Evolutionary conservation across 768 basidiomycete species (phyloP).

Genomic region (button mushroom (Agaricus bisporus)): DNA sequence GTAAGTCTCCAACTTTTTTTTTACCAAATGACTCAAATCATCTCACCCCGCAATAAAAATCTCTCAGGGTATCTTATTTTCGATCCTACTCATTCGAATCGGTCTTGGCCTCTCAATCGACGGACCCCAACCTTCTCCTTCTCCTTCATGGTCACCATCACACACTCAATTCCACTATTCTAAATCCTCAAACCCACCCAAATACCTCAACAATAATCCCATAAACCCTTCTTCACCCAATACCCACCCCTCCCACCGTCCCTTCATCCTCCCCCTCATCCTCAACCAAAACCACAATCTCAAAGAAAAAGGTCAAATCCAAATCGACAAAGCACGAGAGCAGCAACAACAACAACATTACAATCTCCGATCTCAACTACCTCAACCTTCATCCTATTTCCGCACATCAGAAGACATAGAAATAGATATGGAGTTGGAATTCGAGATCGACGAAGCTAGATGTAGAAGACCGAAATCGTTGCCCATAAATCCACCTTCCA

Average conservation of each 20-base stretch:
- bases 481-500: neutral
- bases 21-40: neutral
- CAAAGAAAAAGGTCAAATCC: neutral
- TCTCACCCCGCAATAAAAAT: too few relatives aligned
- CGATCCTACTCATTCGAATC: constrained; percentile 30
- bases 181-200: neutral
- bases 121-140: neutral
- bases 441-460: constrained; percentile 5
- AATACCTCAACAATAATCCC: too few relatives aligned
- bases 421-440: constrained; percentile 2
- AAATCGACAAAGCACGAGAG: neutral
- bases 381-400: constrained; percentile 7
- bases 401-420: constrained; percentile 6
- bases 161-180: neutral
- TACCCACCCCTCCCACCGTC: too few relatives aligned
- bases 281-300: neutral
- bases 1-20: neutral
- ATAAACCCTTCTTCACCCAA: too few relatives aligned
- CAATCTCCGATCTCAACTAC: constrained; percentile 2
- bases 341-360: neutral
- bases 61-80: constrained; percentile 25
- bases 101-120: constrained; percentile 21
- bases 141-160: too few relatives aligned
- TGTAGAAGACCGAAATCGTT: neutral
- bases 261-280: neutral